These are phyloP conservation scores for Balakata baccata DNA, from an alignment of 345 rosid species.

Conservation along the genomic window DNA sequence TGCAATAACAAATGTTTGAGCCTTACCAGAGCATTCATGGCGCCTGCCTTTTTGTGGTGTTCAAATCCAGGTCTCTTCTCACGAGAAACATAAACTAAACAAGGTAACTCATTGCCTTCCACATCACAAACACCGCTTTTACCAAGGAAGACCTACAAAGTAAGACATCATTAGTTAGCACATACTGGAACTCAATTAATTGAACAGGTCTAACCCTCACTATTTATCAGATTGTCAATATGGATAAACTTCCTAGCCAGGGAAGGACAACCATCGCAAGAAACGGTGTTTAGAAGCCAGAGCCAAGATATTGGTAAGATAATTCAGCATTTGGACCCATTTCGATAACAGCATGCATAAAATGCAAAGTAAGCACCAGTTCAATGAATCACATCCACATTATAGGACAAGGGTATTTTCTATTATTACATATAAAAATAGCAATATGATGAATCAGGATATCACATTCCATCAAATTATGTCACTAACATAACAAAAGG, in stretches of 20 bases:
- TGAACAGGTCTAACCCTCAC: background rate
- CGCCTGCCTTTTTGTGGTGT: slow-evolving; percentile 98
- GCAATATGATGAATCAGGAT: no score
- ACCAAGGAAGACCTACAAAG: slow-evolving; percentile 83
- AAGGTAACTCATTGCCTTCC: slow-evolving; percentile 81
- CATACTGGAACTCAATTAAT: background rate
- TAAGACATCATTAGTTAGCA: slow-evolving; percentile 9
- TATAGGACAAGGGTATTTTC: no score
- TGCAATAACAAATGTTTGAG: background rate
- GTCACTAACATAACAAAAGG: no score
- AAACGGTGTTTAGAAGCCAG: background rate
- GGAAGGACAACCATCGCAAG: background rate
- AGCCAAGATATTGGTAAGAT: background rate
- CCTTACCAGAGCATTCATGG: slow-evolving; percentile 89
- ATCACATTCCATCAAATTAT: no score
- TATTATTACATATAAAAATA: no score
- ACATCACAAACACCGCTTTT: slow-evolving; percentile 68
- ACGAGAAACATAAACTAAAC: slow-evolving; percentile 94
- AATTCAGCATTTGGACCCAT: background rate
- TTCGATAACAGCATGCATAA: background rate
- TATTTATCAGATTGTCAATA: background rate
- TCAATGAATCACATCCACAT: background rate
- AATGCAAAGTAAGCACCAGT: background rate
- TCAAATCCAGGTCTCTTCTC: slow-evolving; percentile 99
- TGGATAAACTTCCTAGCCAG: background rate